Evolutionary conservation across 441 rosid species (phyloP), one percentile per base, ranked within the genome.

Genomic region (Adansonia gregorii): DNA sequence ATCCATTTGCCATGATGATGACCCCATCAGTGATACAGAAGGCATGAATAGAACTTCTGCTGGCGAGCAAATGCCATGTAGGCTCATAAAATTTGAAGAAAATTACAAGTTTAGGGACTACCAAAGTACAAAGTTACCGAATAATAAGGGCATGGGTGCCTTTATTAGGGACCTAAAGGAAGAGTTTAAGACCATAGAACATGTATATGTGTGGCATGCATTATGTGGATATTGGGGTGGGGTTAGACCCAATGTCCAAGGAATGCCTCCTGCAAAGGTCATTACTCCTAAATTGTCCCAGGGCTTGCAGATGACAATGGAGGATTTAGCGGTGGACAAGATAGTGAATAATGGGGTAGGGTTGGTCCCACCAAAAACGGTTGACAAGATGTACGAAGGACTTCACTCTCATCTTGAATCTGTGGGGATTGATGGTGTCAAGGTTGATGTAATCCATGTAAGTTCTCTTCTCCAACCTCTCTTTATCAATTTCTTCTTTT

Each of bases 211-310:
- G 3, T 94, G 98, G 97, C 97, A 94, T 67, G 97, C 97, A 0
- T 85, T 94, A 22, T 90, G 97, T 27, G 98, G 98, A 6, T 91
- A 91, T 72, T 94, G 97, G 98, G 98, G 97, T 71, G 97, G 97
- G 49, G 71, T 93, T 1, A 84, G 95, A 24, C 97, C 98, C 3
- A 82, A 79, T 3, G 91, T 87, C 9, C 92, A 90, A 0, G 90
- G 90, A 0, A 76, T 94, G 67, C 97, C 93, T 0, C 86, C 85
- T 12, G 31, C 89, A 0, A 76, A 45, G 5, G 79, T 91, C 3
- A 60, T 89, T 14, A 79, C 31, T 67, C 97, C 97, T 0, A 82
- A 87, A 31, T 83, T 88, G 8, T 81, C 97, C 0, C 88, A 88
- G n/a, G 97, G 97, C 19, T 83, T 93, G 77, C 76, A 88, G 78